These are phyloP conservation scores for Phycomyces nitens DNA, from an alignment of 192 early-diverging fungal species.

Conservation along the genomic window DNA sequence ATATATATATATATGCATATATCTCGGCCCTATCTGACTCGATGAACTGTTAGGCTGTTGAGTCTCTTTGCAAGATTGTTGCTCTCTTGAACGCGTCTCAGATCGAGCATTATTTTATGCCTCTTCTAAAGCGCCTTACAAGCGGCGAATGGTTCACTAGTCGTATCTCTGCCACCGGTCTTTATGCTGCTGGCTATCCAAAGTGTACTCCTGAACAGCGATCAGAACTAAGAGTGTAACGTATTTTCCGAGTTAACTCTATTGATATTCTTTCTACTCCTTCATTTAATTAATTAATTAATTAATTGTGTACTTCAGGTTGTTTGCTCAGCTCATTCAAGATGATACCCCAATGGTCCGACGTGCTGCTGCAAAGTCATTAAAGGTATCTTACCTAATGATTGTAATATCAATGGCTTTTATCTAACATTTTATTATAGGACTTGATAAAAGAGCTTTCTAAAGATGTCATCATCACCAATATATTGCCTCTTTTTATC, in stretches of 20 bases:
- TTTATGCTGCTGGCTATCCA: slow-evolving; percentile 86
- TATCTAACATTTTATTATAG: slow-evolving; percentile 35
- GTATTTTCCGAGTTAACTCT: not conserved
- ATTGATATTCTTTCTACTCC: not conserved
- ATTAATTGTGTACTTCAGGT: slow-evolving; percentile 29
- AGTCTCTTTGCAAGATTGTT: slow-evolving; percentile 87
- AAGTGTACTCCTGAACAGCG: slow-evolving; percentile 72
- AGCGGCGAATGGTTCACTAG: slow-evolving; percentile 98
- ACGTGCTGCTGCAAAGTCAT: slow-evolving; percentile 83
- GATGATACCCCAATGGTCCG: slow-evolving; percentile 99
- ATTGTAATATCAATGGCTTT: not conserved
- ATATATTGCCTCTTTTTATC: slow-evolving; percentile 86
- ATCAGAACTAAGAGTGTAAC: slow-evolving; percentile 80
- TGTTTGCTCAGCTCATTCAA: slow-evolving; percentile 79
- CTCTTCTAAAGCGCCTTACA: slow-evolving; percentile 89
- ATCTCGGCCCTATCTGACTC: not conserved
- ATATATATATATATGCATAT: too few relatives aligned
- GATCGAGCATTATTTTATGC: slow-evolving; percentile 87
- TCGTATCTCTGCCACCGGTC: slow-evolving; percentile 86
- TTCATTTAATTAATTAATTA: not conserved
- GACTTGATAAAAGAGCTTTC: slow-evolving; percentile 66
- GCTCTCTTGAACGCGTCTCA: slow-evolving; percentile 69
- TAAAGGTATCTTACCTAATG: slow-evolving; percentile 49
- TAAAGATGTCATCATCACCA: slow-evolving; percentile 71
- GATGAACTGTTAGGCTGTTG: slow-evolving; percentile 75